Evolutionary conservation across 495 filamentous ascomycete species (phyloP).

Genomic region (Hyaloscypha variabilis): DNA sequence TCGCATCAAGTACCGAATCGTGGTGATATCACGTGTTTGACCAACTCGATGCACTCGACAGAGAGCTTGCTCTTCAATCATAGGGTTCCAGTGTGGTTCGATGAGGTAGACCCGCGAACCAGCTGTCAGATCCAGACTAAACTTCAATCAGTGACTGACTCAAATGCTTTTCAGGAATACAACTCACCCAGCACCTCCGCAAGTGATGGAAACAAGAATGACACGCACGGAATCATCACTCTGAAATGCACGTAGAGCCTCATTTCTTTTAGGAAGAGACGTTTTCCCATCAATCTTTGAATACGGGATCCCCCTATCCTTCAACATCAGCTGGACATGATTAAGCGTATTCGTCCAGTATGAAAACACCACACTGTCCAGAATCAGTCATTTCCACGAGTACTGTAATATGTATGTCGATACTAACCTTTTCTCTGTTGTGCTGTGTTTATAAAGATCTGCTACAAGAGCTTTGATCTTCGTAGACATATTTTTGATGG

Average conservation of each 20-base stretch:
- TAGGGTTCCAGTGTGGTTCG: constrained; percentile 39
- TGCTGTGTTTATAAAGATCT: neutral
- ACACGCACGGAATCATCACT: constrained; percentile 13
- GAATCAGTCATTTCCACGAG: neutral
- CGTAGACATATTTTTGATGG: neutral
- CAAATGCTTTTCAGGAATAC: neutral
- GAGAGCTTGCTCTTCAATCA: constrained; percentile 36
- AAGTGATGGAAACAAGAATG: constrained; percentile 23
- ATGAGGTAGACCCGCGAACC: constrained; percentile 33
- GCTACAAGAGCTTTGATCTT: neutral
- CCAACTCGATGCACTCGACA: constrained; percentile 37
- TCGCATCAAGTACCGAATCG: constrained; percentile 33
- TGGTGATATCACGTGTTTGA: constrained; percentile 32
- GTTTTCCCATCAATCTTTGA: constrained; percentile 10
- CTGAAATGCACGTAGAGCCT: constrained; percentile 12
- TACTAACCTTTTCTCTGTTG: neutral
- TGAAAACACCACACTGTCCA: constrained; percentile 1
- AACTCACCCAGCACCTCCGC: constrained; percentile 17
- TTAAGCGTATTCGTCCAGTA: constrained; percentile 18
- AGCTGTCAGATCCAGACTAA: constrained; percentile 31
- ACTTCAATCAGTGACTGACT: constrained; percentile 10
- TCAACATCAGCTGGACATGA: constrained; percentile 5
- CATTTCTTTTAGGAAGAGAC: constrained; percentile 4
- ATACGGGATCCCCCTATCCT: neutral
- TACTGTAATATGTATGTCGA: neutral